phyloP scores from a whole-genome alignment of 1,284 basidiomycete species.

The Ceraceosorus guamensis region DNA sequence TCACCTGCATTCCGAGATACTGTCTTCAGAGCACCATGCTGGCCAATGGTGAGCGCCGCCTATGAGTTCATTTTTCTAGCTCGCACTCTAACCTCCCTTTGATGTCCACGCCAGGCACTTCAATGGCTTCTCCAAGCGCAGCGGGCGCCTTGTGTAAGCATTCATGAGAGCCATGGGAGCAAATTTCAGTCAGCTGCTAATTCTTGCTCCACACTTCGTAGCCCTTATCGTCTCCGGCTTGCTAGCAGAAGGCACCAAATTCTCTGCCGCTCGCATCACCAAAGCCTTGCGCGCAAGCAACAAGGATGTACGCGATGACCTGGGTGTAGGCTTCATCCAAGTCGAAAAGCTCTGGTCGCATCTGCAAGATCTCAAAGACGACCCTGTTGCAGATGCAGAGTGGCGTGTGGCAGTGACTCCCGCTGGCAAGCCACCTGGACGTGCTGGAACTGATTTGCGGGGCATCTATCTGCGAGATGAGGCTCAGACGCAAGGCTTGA shows the following conservation, averaged over 20 bases:
- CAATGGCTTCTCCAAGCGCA: conserved; percentile 48
- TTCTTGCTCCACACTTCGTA: conserved; percentile 11
- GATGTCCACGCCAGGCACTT: conserved; percentile 27
- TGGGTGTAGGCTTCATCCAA: conserved; percentile 43
- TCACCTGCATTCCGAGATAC: conserved; percentile 48
- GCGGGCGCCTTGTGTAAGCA: conserved; percentile 19
- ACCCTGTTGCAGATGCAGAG: conserved; percentile 42
- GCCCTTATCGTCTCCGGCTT: conserved; percentile 45
- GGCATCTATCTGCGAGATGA: conserved; percentile 48
- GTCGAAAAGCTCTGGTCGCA: conserved; percentile 47
- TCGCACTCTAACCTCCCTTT: too few relatives aligned
- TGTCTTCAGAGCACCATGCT: conserved; percentile 46
- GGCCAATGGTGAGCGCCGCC: conserved; percentile 23
- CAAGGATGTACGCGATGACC: conserved; percentile 46
- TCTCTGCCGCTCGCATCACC: conserved; percentile 44
- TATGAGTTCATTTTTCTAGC: too few relatives aligned
- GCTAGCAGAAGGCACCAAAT: conserved; percentile 43
- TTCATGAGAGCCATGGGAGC: too few relatives aligned
- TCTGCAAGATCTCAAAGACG: conserved; percentile 37
- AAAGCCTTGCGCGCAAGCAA: conserved; percentile 45
- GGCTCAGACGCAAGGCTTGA: conserved; percentile 33
- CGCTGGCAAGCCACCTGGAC: conserved; percentile 36
- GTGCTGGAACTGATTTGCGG: conserved; percentile 23
- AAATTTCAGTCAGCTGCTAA: too few relatives aligned
- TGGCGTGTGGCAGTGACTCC: conserved; percentile 42